Evolutionary conservation across 2,329 filamentous ascomycete genomes (phyloP).

Genomic region (Ceratocystis variospora): DNA sequence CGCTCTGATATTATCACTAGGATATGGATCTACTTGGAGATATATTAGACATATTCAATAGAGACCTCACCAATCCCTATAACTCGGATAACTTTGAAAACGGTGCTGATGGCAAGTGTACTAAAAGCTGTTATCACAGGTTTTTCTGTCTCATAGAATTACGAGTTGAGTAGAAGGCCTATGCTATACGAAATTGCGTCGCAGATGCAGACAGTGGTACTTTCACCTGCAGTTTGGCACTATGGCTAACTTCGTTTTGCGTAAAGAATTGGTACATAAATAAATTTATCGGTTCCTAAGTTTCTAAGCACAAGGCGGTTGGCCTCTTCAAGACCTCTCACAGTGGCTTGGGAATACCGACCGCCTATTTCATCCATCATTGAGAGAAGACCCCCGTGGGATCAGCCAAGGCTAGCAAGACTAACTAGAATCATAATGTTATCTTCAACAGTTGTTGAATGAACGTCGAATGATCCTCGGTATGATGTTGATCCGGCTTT

Average conservation of each 20-base stretch:
- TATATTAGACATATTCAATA: slow-evolving; percentile 67
- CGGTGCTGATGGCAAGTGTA: too few species aligned
- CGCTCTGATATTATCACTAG: slow-evolving; percentile 39
- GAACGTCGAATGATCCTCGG: too few species aligned
- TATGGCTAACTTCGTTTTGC: slow-evolving; percentile 13
- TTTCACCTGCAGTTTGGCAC: slow-evolving; percentile 37
- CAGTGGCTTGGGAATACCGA: too few species aligned
- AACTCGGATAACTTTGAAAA: slow-evolving; percentile 33
- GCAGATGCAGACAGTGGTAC: slow-evolving; percentile 59
- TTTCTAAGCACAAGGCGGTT: slow-evolving; percentile 47
- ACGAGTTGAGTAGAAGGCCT: slow-evolving; percentile 45
- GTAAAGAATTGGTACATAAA: too few species aligned
- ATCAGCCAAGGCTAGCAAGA: too few species aligned
- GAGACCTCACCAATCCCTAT: slow-evolving; percentile 55
- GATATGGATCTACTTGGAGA: slow-evolving; percentile 36
- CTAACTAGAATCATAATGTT: too few species aligned
- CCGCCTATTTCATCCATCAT: too few species aligned
- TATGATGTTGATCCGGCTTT: too few species aligned
- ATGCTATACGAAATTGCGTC: slow-evolving; percentile 49
- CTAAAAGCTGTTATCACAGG: too few species aligned
- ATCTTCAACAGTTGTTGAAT: too few species aligned
- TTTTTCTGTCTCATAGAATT: slow-evolving; percentile 46
- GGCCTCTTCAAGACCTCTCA: slow-evolving; percentile 30
- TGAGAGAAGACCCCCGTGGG: too few species aligned
- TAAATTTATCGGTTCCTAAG: slow-evolving; percentile 51